A percentile compares a stretch with the other conserved stretches of the same genome.
phyloP scores from a whole-genome alignment of 148 eudicot species.

The Polygonum maritimum region DNA sequence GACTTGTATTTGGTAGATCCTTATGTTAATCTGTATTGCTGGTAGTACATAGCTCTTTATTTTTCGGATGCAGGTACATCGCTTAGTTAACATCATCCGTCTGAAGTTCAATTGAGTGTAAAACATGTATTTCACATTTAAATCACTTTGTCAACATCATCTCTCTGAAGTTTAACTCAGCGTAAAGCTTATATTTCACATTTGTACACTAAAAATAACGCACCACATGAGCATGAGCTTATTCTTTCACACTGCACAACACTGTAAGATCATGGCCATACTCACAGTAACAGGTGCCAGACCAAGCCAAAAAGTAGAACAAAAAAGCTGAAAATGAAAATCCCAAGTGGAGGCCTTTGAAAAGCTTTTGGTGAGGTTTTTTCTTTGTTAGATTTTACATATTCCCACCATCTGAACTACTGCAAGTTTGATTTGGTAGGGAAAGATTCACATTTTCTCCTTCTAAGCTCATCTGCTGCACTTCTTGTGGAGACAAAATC shows the following conservation, averaged over 20 bases:
- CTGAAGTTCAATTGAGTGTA: not conserved
- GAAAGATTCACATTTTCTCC: constrained; percentile 71
- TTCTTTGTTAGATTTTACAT: constrained; percentile 20
- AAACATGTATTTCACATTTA: not conserved
- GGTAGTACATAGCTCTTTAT: too few relatives aligned
- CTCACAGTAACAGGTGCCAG: not conserved
- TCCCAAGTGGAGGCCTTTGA: not conserved
- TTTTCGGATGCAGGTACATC: not conserved
- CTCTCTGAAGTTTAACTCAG: not conserved
- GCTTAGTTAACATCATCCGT: not conserved
- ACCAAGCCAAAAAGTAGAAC: not conserved
- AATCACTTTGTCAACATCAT: not conserved
- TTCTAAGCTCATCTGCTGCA: constrained; percentile 93
- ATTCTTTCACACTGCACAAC: not conserved
- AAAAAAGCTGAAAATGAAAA: not conserved
- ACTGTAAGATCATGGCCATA: not conserved
- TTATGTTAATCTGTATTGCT: too few relatives aligned
- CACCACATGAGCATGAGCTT: not conserved
- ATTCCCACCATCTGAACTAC: constrained; percentile 86
- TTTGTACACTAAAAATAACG: constrained; percentile 1
- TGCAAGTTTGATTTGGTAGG: constrained; percentile 76
- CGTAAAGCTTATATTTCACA: not conserved
- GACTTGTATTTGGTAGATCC: too few relatives aligned
- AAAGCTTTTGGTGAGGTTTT: not conserved
- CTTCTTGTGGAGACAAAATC: constrained; percentile 96